Evolutionary conservation across 257 asterid genomes (phyloP), one percentile per base, ranked within the genome.

Genomic region (Perilla frutescens): DNA sequence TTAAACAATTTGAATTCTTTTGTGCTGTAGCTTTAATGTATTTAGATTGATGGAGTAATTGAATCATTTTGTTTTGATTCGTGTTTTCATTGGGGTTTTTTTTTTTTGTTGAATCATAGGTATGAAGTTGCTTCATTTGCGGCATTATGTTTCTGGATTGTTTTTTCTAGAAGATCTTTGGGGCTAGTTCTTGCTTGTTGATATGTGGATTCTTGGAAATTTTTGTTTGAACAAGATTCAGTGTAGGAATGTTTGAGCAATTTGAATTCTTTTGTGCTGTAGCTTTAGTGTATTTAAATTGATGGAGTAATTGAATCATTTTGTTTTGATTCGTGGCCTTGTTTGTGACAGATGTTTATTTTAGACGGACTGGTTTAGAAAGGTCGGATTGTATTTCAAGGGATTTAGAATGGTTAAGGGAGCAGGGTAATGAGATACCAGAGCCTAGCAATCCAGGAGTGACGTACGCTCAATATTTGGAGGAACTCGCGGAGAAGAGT

Each of bases 341-440:
- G 15, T 63, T 71, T 48, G 34, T 56, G 62, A 47, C 82, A 94
- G 98, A 88, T 90, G 96, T 87, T 76, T 94, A 94, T 87, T 94
- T 94, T 77, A 86, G 98, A 72, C 88, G 91, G 75, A 94, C 96
- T 63, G 97, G 97, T 54, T 76, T 94, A 74, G 97, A 91, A 76
- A 88, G 96, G 79, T 81, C 95, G 1, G 87, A 73, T 58, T 55
- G 87, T 50, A 76, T 94, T 53, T 81, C 83, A 6, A 80, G 57
- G 70, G 98, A 94, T 85, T 80, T 94, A 58, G 81, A 84, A 67
- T 86, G 93, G 97, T 78, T 91, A 20, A 79, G 87, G 45, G 87
- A 81, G 76, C 82, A 82, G 71, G 97, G 90, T 41, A 71, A 85
- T 71, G 86, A 53, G 77, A 85, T 94, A 73, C 97, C 97, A 20